These are phyloP conservation scores for Auricularia heimuer DNA, from an alignment of 768 basidiomycete species.

Conservation along the genomic window DNA sequence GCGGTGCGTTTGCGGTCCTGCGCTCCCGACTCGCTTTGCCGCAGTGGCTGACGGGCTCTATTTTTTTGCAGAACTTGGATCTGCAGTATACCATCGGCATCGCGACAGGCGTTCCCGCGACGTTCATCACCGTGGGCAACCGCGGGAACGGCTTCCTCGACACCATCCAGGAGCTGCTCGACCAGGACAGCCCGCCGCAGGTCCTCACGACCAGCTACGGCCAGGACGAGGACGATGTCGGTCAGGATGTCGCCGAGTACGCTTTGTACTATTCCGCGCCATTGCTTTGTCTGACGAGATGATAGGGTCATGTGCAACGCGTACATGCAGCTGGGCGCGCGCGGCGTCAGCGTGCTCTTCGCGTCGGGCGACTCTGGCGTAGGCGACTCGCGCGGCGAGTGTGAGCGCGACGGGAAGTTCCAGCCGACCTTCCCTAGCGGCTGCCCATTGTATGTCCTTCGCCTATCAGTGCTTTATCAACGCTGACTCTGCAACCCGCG, in stretches of 20 bases:
- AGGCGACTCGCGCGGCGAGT: conserved; percentile 5
- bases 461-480: background rate
- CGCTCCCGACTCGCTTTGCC: too few relatives aligned
- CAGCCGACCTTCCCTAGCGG: conserved; percentile 14
- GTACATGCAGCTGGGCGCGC: conserved; percentile 17
- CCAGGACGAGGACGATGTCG: conserved; percentile 16
- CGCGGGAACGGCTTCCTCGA: conserved; percentile 18
- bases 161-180: conserved; percentile 19
- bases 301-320: conserved; percentile 20
- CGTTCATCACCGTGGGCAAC: conserved; percentile 20
- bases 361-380: conserved; percentile 14
- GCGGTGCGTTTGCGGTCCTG: conserved; percentile 1
- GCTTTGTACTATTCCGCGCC: background rate
- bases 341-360: conserved; percentile 13
- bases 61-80: conserved; percentile 20
- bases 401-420: conserved; percentile 6
- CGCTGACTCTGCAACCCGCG: background rate
- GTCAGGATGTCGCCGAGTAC: conserved; percentile 13
- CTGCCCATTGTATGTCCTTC: conserved; percentile 11
- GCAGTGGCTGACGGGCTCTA: background rate
- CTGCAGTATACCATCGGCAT: conserved; percentile 29
- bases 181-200: conserved; percentile 13
- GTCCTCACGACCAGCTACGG: conserved; percentile 24
- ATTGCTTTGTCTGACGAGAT: background rate
- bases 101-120: conserved; percentile 19